These are phyloP conservation scores for Acanthamoeba lugdunensis DNA, from an alignment of 208 protist genomes.

Conservation along the genomic window DNA sequence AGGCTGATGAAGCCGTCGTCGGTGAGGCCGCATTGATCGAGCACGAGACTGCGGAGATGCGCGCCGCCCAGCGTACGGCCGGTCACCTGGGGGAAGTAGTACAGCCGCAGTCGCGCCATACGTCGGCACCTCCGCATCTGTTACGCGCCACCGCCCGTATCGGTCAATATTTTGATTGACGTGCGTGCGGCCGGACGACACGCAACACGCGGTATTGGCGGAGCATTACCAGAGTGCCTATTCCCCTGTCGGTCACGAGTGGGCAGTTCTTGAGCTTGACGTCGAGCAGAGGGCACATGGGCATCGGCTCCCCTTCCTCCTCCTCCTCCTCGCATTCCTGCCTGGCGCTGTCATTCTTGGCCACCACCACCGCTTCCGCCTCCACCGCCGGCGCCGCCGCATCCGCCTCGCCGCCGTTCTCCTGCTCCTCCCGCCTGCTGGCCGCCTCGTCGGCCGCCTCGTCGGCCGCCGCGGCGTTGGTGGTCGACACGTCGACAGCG, in stretches of 20 bases:
- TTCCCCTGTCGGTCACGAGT: neutral
- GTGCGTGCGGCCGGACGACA: no score
- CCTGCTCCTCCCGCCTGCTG: no score
- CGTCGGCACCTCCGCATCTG: conserved; percentile 3
- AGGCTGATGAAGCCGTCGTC: neutral
- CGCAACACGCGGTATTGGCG: no score
- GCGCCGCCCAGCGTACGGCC: neutral
- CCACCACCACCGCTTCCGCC: no score
- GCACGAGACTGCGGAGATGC: neutral
- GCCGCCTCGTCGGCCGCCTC: no score
- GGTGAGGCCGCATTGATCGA: conserved; percentile 7
- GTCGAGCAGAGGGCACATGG: neutral
- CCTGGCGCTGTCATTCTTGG: neutral
- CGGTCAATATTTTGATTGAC: neutral
- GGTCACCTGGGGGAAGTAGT: conserved; percentile 2
- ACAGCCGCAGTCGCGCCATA: neutral
- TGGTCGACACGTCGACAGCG: no score
- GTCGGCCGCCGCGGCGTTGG: no score
- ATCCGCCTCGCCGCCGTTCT: no score
- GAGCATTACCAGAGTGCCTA: neutral
- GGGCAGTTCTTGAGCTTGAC: conserved; percentile 5
- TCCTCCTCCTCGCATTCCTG: neutral
- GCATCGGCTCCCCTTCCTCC: neutral
- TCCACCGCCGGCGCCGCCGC: no score
- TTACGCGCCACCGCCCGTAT: no score